A percentile compares a stretch with the other conserved stretches of the same genome.
Conservation (phyloP, 108 stramenopile genomes). For the Nannochloropsis gaditana region DNA sequence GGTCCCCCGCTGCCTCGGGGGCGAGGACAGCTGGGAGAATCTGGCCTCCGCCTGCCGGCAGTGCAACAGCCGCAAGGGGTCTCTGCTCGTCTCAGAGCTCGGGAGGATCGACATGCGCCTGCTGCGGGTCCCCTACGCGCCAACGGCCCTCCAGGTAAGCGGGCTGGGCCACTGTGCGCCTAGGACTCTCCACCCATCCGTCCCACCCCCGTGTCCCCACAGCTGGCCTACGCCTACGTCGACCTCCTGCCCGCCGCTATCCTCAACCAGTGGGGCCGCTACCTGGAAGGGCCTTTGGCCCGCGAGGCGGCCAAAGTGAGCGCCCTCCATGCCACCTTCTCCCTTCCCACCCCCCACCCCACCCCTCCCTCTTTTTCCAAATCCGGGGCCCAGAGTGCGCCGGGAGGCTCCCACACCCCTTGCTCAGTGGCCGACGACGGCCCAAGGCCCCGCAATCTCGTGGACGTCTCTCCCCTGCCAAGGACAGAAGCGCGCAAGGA, state of each 20-base stretch:
- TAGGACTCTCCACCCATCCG: neutral
- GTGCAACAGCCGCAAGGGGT: conserved; percentile 10
- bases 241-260: conserved; percentile 9
- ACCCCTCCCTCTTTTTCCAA: neutral
- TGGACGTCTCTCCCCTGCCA: too few relatives aligned
- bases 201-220: neutral
- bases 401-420: too few relatives aligned
- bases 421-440: too few relatives aligned
- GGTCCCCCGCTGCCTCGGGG: neutral
- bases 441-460: too few relatives aligned
- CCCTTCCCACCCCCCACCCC: neutral
- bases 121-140: neutral
- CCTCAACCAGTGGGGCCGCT: neutral
- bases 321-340: conserved; percentile 2
- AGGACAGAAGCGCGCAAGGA: too few relatives aligned
- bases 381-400: too few relatives aligned
- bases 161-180: neutral
- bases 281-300: conserved; percentile 6
- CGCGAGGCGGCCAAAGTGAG: neutral
- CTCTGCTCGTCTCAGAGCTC: neutral
- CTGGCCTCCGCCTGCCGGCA: neutral
- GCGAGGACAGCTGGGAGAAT: conserved; percentile 17
- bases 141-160: neutral
- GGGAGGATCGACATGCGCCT: neutral
- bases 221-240: conserved; percentile 4